phyloP scores from a whole-genome alignment of 2,329 filamentous ascomycete species.

The Chaetoscypha palmicola region DNA sequence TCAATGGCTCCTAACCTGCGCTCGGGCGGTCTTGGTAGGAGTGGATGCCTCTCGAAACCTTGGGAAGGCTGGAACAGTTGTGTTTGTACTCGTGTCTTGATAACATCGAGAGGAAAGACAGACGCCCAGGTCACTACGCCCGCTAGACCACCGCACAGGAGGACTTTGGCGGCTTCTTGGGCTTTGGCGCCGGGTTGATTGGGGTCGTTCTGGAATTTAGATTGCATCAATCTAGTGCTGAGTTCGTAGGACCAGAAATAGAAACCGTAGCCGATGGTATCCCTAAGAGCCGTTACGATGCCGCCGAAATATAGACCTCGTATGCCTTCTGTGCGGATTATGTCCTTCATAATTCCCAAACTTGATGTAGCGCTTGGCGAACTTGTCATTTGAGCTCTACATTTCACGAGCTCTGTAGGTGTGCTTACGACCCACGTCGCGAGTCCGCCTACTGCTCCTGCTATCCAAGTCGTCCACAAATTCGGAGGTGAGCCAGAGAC shows the following conservation, averaged over 20 bases:
- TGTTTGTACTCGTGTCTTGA: slow-evolving; percentile 88
- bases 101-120: slow-evolving; percentile 83
- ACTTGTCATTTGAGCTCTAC: slow-evolving; percentile 65
- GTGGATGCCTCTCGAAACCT: slow-evolving; percentile 23
- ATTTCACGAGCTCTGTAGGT: slow-evolving; percentile 88
- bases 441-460: slow-evolving; percentile 74
- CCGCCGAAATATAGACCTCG: slow-evolving; percentile 77
- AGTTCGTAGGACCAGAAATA: slow-evolving; percentile 94
- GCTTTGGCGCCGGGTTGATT: slow-evolving; percentile 19
- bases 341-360: slow-evolving; percentile 55
- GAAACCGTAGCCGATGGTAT: slow-evolving; percentile 92
- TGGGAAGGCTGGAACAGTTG: slow-evolving; percentile 40
- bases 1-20: slow-evolving; percentile 47
- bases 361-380: slow-evolving; percentile 24
- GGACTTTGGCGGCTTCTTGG: slow-evolving; percentile 51
- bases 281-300: slow-evolving; percentile 70
- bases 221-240: slow-evolving; percentile 51
- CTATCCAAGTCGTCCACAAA: slow-evolving; percentile 65
- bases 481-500: slow-evolving; percentile 35
- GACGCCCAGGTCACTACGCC: slow-evolving; percentile 85
- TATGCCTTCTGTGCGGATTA: slow-evolving; percentile 52
- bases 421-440: slow-evolving; percentile 81
- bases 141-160: slow-evolving; percentile 81
- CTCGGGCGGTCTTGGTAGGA: slow-evolving; percentile 29
- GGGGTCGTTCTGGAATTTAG: slow-evolving; percentile 11